A percentile compares a stretch with the other conserved stretches of the same genome.
phyloP scores from a whole-genome alignment of 2,329 filamentous ascomycete species.

The Aureobasidium sp. region DNA sequence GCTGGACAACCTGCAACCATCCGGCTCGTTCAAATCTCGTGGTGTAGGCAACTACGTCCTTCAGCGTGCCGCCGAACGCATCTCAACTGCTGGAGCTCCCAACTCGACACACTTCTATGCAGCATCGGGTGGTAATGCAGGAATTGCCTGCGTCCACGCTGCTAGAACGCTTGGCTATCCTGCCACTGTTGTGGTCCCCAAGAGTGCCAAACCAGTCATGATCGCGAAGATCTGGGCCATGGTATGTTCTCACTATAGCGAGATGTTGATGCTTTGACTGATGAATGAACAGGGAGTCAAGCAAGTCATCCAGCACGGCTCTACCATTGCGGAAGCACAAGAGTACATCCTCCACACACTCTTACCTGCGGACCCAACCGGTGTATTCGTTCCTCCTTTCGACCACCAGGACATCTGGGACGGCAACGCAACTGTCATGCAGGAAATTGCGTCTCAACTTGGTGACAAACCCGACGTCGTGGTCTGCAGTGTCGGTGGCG shows the following conservation, averaged over 20 bases:
- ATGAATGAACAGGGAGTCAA: constrained; percentile 43
- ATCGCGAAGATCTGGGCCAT: constrained; percentile 63
- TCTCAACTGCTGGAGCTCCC: constrained; percentile 32
- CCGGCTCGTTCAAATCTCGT: constrained; percentile 71
- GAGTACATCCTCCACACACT: constrained; percentile 46
- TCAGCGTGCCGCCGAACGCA: constrained; percentile 28
- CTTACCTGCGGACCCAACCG: constrained; percentile 23
- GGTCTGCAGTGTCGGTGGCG: constrained; percentile 73
- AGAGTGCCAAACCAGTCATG: constrained; percentile 60
- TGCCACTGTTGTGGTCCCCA: constrained; percentile 70
- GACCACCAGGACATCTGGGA: constrained; percentile 63
- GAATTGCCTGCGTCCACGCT: constrained; percentile 71
- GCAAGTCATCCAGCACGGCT: constrained; percentile 63
- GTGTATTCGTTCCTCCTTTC: constrained; percentile 64
- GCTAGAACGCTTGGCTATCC: constrained; percentile 57
- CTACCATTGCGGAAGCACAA: constrained; percentile 64
- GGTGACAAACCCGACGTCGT: constrained; percentile 56
- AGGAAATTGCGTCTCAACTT: constrained; percentile 42
- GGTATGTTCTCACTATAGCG: neutral
- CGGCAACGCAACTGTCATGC: constrained; percentile 55
- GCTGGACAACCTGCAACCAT: constrained; percentile 76
- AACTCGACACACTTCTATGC: constrained; percentile 64
- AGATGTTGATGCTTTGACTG: neutral
- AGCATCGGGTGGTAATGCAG: constrained; percentile 76
- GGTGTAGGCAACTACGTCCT: constrained; percentile 68